Conservation (phyloP, 148 eudicot species). For the Cornus suecica region DNA sequence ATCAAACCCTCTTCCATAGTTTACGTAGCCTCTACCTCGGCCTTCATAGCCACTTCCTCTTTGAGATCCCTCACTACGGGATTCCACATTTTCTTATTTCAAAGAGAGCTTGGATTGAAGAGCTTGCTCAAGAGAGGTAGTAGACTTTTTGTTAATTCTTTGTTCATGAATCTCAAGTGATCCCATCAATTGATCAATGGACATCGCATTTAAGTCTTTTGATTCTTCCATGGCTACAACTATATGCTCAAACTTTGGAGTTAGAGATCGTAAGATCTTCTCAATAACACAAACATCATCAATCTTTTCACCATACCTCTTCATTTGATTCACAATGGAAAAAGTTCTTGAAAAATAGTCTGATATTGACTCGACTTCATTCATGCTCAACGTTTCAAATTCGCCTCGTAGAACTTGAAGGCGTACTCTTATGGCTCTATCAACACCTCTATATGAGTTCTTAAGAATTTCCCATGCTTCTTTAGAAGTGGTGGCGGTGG, state of each 20-base stretch:
- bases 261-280: background rate
- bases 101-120: no score
- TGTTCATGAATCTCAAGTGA: background rate
- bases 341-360: background rate
- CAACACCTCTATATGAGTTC: background rate
- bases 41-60: no score
- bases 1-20: no score
- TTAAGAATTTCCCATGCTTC: background rate
- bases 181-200: background rate
- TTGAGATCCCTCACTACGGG: no score
- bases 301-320: background rate
- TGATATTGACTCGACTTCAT: background rate
- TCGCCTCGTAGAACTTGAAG: constrained; percentile 1
- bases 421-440: background rate
- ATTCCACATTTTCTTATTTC: no score
- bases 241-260: background rate
- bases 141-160: background rate
- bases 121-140: no score
- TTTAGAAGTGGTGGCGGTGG: background rate
- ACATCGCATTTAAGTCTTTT: background rate
- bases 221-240: background rate
- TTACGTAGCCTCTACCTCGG: no score
- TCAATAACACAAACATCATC: background rate
- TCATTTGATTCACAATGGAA: constrained; percentile 12
- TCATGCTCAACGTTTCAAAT: constrained; percentile 1